Base-by-base conservation (phyloP, 345 rosid genomes). In the Dimocarpus longan region DNA sequence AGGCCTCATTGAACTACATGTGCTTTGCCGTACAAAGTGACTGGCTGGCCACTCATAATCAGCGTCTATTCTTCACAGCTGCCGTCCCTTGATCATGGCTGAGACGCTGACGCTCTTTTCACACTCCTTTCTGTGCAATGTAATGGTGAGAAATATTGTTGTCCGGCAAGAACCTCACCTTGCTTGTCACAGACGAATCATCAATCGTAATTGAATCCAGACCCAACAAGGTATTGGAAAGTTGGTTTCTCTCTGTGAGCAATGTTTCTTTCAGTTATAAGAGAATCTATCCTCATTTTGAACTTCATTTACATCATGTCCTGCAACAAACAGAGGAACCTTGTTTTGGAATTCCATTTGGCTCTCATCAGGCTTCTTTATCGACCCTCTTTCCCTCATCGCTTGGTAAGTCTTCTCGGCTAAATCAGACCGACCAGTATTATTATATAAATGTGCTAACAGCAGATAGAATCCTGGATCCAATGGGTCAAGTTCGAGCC, bases 401-500 rank as follows among this genome's bases (percentile, higher is more conserved):
- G 77, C 43, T 21, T 39, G 62, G 48, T 79, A 83, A 76, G 89
- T 86, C 74, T 79, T 85, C 79, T 86, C 84, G 26, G 80, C 82
- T 52, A 91, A 79, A 68, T 88, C 90, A 24, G 78, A 76, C 68
- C 77, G 79, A 2, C 90, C 89, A 9, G 82, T 84, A 28, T 84
- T 83, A 3, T 87, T 80, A 11, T 93, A 93, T 71, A 91, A 69
- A 78, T 80, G 82, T 15, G 88, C 92, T 43, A 91, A 89, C 74
- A 87, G 83, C 40, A 80, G 28, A 63, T 86, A 84, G 73, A 93
- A 90, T 19, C 87, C 83, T 44, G 86, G 86, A 84, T 93, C 92
- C 4, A 5, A 78, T 43, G 91, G 90, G 77, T 88, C 62, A 59
- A 90, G 82, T 70, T 81, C 84, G 21, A 90, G 87, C 48, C 93